Evolutionary conservation across 176 grass and related monocot species (phyloP), one percentile per base, ranked within the genome.

Genomic region (Thinopyrum elongatum): DNA sequence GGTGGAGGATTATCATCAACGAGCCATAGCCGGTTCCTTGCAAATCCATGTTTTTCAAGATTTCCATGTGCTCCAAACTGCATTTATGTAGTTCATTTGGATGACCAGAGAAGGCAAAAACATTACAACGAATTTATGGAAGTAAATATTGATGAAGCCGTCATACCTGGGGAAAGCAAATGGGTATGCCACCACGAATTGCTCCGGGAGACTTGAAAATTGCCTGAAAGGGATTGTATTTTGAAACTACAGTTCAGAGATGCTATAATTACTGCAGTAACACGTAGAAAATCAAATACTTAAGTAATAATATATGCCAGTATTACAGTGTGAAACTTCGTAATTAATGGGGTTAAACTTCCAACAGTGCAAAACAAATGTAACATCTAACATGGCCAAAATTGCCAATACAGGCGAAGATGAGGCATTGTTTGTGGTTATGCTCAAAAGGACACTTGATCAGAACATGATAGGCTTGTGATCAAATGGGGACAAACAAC

Each of bases 121-220:
- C 49, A n/a, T 66, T 57, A 49, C 25, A 13, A 82, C 19, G 13
- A 60, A 41, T 58, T 19, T 74, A 39, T 33, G 26, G 73, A 84
- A 74, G 33, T 61, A 81, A 74, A 53, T 72, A 89, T 38, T 63
- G n/a, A 83, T 79, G 61, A 82, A 76, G 8, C 34, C 83, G 66
- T 16, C 90, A 80, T 98, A 98, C 95, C 88, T 98, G 95, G 59
- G 95, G 95, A 83, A 98, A 98, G 83, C 93, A 98, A 80, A 98
- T 90, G 16, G 95, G 95, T 84, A 98, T 98, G 16, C 95, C 95
- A 59, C 95, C 93, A 70, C 77, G 82, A 60, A 98, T 93, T 79
- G 95, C 83, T 84, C 91, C 95, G 16, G 95, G 89, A 79, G 91
- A 93, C 61, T 89, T 93, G 74, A 93, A 98, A 81, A 70, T 83